Evolutionary conservation across 2,329 filamentous ascomycete species (phyloP).

Genomic region (Blumeria graminis): DNA sequence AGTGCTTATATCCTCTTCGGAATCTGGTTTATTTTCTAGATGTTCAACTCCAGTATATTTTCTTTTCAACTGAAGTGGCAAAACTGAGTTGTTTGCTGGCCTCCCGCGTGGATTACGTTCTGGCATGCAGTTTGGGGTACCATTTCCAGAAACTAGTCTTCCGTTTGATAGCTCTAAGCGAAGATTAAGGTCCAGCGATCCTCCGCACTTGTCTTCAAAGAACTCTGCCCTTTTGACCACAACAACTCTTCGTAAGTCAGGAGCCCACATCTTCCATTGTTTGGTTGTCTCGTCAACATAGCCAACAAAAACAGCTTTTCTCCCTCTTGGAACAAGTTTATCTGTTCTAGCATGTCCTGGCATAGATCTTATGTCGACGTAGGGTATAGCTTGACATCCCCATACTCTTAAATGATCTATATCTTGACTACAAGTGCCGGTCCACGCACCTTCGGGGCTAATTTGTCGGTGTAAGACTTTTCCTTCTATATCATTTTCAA

Average conservation of each 20-base stretch:
- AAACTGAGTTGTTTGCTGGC: not conserved
- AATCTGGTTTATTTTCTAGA: not conserved
- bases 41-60: not conserved
- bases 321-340: not conserved
- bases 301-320: not conserved
- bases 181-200: not conserved
- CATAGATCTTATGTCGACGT: not conserved
- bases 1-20: not conserved
- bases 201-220: not conserved
- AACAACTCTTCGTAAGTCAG: not conserved
- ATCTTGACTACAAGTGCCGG: not conserved
- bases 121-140: not conserved
- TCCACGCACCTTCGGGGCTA: not conserved
- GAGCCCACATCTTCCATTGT: conserved; percentile 1
- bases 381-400: not conserved
- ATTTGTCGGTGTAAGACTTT: not conserved
- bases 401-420: not conserved
- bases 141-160: not conserved
- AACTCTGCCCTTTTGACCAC: not conserved
- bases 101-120: not conserved
- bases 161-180: not conserved
- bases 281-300: not conserved
- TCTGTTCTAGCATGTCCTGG: not conserved
- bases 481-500: not conserved
- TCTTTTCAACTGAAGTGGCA: not conserved